Conservation (phyloP, 2,329 filamentous ascomycete genomes). For the Furcasterigmium sp. region DNA sequence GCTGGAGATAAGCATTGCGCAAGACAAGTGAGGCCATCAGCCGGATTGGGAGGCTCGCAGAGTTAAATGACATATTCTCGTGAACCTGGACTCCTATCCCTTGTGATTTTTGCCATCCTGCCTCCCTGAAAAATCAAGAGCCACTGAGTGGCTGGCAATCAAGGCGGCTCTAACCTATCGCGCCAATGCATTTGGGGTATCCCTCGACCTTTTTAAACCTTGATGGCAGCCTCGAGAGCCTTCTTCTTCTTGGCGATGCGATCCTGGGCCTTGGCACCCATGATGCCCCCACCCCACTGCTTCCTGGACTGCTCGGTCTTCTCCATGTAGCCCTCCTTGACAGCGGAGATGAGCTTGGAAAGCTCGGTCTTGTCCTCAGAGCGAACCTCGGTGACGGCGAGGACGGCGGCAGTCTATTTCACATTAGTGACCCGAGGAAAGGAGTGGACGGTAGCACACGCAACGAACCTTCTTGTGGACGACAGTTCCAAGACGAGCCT, state of each 20-base stretch:
- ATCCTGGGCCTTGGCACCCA: conserved; percentile 89
- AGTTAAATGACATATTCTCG: background rate
- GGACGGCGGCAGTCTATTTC: conserved; percentile 89
- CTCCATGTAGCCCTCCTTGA: conserved; percentile 98
- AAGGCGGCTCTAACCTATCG: background rate
- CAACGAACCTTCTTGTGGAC: conserved; percentile 92
- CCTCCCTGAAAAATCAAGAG: background rate
- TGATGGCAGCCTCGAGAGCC: conserved; percentile 89
- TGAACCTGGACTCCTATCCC: conserved; percentile 3
- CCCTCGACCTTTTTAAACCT: conserved; percentile 66
- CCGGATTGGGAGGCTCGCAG: too few relatives aligned
- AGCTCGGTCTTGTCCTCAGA: conserved; percentile 98
- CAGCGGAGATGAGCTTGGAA: conserved; percentile 87
- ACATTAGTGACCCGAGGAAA: conserved; percentile 19
- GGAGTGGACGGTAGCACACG: background rate
- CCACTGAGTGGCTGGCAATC: background rate
- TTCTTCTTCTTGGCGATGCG: conserved; percentile 81
- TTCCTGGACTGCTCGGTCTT: conserved; percentile 88
- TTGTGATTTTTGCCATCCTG: conserved; percentile 1
- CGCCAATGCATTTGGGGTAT: conserved; percentile 2
- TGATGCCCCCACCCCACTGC: conserved; percentile 99
- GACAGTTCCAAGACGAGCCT: conserved; percentile 96
- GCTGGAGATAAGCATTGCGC: too few relatives aligned
- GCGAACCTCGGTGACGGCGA: conserved; percentile 94
- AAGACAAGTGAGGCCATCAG: too few relatives aligned